Base-by-base conservation (phyloP, 352 stramenopile species). In the Phytophthora meadii region DNA sequence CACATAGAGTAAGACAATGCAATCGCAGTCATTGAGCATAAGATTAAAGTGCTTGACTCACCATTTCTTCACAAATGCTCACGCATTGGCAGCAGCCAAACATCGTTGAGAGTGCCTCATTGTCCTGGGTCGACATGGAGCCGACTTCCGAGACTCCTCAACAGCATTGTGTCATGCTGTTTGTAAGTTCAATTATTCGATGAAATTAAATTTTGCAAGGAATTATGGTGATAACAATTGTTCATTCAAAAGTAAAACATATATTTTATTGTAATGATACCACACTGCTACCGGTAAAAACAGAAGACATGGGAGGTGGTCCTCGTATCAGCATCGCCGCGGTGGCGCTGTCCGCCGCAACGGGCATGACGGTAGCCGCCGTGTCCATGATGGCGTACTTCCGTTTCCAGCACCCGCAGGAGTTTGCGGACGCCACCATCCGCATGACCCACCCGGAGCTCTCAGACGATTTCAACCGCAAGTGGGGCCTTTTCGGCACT, bases 401-500 rank as follows among this genome's bases (percentile, higher is more conserved):
- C 37, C 86, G 88, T 65, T 94, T 94, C 64, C 70, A 94, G 74
- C 78, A 93, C 63, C 87, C 88, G 24, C 64, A 94, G 66, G 72
- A 94, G 67, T 96, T 96, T 61, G 88, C 80, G 4, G 84, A 96
- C 56, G 90, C 84, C 50, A 82, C 74, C 24, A 76, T 94, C 54
- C 82, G 87, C 59, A 90, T 91, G 76, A 88, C 82, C 47, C 80
- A 82, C n/a, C 85, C 87, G 1, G 88, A 96, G 62, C 40, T 89
- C 15, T 76, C 79, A 50, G 79, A 93, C 76, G 83, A 90, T 49
- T 74, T 81, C 40, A 86, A 84, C 45, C 74, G 72, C 56, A 92
- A 91, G 52, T 96, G 88, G 88, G 88, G 88, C 3, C 73, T 94
- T 40, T 96, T 89, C 56, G 88, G 87, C 60, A 91, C 82, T n/a